These are phyloP conservation scores for Aristolochia californica DNA, from an alignment of 164 flowering plant species.

Conservation along the genomic window DNA sequence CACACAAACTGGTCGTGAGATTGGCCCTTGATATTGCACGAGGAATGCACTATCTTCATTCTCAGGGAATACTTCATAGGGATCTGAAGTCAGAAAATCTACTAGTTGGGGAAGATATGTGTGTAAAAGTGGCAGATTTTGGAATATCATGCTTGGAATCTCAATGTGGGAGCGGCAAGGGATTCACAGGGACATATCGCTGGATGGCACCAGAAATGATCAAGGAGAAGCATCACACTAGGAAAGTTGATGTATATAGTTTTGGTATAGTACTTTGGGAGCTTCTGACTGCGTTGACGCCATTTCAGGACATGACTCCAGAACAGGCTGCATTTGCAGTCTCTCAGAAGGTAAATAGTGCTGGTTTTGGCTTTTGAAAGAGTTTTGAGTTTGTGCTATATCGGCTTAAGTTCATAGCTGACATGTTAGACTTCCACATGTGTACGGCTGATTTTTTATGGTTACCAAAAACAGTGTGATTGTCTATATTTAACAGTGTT, in stretches of 20 bases:
- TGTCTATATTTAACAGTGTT: too few relatives aligned
- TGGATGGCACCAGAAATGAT: constrained; percentile 99
- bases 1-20: constrained; percentile 53
- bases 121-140: constrained; percentile 89
- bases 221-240: constrained; percentile 70
- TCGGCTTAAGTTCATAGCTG: too few relatives aligned
- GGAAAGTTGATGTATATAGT: constrained; percentile 94
- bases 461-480: too few relatives aligned
- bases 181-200: constrained; percentile 88
- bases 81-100: constrained; percentile 94
- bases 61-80: constrained; percentile 77
- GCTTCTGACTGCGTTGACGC: constrained; percentile 80
- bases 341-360: constrained; percentile 60
- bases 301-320: constrained; percentile 91
- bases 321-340: constrained; percentile 99
- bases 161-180: constrained; percentile 72
- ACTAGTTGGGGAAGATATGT: constrained; percentile 74
- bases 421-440: too few relatives aligned
- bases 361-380: too few relatives aligned
- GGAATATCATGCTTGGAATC: constrained; percentile 93
- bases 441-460: too few relatives aligned
- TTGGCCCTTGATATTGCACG: constrained; percentile 76
- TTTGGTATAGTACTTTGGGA: constrained; percentile 96
- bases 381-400: too few relatives aligned
- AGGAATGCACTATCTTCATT: constrained; percentile 92